Evolutionary conservation across 768 basidiomycete genomes (phyloP).

Genomic region (Saitozyma podzolica): DNA sequence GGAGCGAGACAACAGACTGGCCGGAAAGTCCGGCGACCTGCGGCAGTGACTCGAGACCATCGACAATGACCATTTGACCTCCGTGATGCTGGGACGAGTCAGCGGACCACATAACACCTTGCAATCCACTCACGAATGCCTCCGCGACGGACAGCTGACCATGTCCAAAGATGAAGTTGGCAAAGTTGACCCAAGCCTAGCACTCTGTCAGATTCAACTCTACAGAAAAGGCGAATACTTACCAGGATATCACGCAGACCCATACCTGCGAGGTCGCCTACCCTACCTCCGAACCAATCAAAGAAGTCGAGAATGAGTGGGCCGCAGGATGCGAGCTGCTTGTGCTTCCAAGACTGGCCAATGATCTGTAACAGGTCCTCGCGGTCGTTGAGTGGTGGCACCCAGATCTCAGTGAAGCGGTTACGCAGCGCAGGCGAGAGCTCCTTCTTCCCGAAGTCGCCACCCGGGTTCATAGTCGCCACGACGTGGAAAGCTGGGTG

Average conservation of each 20-base stretch:
- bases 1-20: constrained; percentile 64
- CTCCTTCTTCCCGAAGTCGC: constrained; percentile 99
- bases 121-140: constrained; percentile 24
- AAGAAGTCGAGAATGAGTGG: constrained; percentile 70
- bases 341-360: constrained; percentile 65
- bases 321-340: constrained; percentile 62
- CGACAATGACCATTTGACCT: constrained; percentile 86
- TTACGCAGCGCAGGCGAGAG: constrained; percentile 94
- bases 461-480: constrained; percentile 99
- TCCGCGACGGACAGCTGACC: constrained; percentile 12
- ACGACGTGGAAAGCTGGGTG: constrained; percentile 75
- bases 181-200: constrained; percentile 91
- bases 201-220: constrained; percentile 8
- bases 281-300: constrained; percentile 69
- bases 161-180: constrained; percentile 61
- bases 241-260: constrained; percentile 88
- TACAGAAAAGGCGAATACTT: constrained; percentile 40
- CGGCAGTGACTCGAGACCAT: constrained; percentile 79
- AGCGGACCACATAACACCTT: not conserved
- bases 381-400: constrained; percentile 74
- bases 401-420: constrained; percentile 99
- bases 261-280: constrained; percentile 62
- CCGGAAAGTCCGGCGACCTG: constrained; percentile 67
- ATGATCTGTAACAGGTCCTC: constrained; percentile 78
- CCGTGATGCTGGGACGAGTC: constrained; percentile 70